Conservation (phyloP, 495 filamentous ascomycete species). For the Penicillium cataractarum region DNA sequence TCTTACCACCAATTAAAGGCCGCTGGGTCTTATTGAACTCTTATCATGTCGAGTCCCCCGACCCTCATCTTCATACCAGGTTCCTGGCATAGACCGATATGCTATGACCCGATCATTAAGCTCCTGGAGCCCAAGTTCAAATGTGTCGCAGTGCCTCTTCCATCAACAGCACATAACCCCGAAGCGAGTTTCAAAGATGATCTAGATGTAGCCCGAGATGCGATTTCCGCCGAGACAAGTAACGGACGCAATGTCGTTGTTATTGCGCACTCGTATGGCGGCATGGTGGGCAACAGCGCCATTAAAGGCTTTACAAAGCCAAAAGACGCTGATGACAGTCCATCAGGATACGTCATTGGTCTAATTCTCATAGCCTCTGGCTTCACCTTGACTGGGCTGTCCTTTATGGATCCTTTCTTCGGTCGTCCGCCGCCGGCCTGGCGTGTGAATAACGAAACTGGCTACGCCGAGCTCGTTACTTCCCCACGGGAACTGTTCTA, state of each 20-base stretch:
- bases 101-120: constrained; percentile 42
- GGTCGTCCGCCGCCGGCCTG: constrained; percentile 31
- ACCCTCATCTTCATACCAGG: constrained; percentile 53
- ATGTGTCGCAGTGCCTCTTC: constrained; percentile 38
- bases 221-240: constrained; percentile 37
- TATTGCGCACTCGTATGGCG: constrained; percentile 57
- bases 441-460: constrained; percentile 29
- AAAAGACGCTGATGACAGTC: constrained; percentile 16
- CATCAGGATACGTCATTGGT: constrained; percentile 42
- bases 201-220: constrained; percentile 38
- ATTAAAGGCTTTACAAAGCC: constrained; percentile 46
- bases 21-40: background rate
- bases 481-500: constrained; percentile 37
- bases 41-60: constrained; percentile 23
- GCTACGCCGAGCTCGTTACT: constrained; percentile 33
- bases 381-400: constrained; percentile 26
- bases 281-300: constrained; percentile 50
- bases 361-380: constrained; percentile 47
- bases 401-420: constrained; percentile 38
- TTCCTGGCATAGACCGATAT: constrained; percentile 48
- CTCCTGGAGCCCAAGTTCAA: constrained; percentile 36
- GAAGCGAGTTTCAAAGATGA: constrained; percentile 42
- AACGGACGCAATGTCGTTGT: constrained; percentile 48
- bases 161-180: constrained; percentile 41
- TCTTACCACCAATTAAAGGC: background rate